Evolutionary conservation across 2,329 filamentous ascomycete species (phyloP), one percentile per base, ranked within the genome.

Genomic region (Lachnellula hyalina): DNA sequence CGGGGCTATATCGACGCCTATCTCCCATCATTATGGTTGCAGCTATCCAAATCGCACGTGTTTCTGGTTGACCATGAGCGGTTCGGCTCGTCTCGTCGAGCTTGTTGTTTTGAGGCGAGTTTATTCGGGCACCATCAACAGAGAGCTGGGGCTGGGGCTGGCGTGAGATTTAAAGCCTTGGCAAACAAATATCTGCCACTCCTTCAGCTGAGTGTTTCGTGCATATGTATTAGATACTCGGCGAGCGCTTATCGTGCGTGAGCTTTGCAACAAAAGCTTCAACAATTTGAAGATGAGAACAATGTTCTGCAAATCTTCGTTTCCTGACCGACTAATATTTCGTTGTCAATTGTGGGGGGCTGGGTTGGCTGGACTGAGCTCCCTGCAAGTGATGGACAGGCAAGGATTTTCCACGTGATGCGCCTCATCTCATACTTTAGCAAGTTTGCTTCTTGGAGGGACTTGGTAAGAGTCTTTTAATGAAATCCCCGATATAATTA

Each of bases 31-130:
- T 67, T 53, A 59, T 57, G 62, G 56, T 51, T 48, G 48, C 44
- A 32, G 14, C 38, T 46, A 54, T 44, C 51, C 21, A 44, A 21
- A 36, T 42, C n/a, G 47, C 48, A 48, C 51, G 48, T 41, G 44
- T 51, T 42, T 52, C n/a, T 52, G 41, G 28, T 44, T n/a, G 19
- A 53, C 21, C 32, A 52, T 46, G 34, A 41, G 46, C 40, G 56
- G 49, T 46, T 47, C 49, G 50, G 46, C 34, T 38, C 49, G 49
- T 17, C 6, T 38, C 49, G 49, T 17, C 6, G 44, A 21, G 19
- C 36, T 40, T 40, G 36, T 40, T 83, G 9, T 32, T 32, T 32
- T 46, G 19, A 15, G n/a, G 74, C 64, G 44, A 21, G n/a, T 28
- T 32, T 32, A 32, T 32, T 32, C 8, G 28, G 9, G 14, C 25